Percentiles rank a stretch among this genome's conserved stretches.
These are phyloP conservation scores for Plantago ovata DNA, from an alignment of 257 asterid species.

Conservation along the genomic window DNA sequence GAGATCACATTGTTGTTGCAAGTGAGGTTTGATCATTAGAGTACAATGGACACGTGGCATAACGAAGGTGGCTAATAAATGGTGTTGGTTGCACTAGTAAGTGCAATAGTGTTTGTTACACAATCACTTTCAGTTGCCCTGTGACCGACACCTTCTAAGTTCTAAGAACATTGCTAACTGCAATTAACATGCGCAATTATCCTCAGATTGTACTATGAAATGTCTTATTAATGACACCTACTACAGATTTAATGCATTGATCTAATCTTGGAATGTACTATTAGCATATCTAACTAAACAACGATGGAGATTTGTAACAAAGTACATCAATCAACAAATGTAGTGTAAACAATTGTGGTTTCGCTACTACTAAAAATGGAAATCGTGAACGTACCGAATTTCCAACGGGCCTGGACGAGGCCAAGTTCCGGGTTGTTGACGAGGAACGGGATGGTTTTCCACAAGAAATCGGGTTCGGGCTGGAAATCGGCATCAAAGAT, in stretches of 20 bases:
- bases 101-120: conserved; percentile 19
- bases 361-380: background rate
- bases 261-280: background rate
- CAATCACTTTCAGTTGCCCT: conserved; percentile 19
- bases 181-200: conserved; percentile 16
- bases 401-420: conserved; percentile 96
- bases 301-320: background rate
- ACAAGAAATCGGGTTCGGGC: conserved; percentile 89
- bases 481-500: conserved; percentile 94
- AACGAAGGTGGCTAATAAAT: conserved; percentile 18
- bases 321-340: background rate
- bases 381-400: conserved; percentile 51
- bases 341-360: background rate
- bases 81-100: conserved; percentile 15
- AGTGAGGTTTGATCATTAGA: conserved; percentile 6
- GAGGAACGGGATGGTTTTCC: conserved; percentile 73
- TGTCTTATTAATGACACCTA: background rate
- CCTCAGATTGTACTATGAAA: background rate
- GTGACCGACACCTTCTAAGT: conserved; percentile 33
- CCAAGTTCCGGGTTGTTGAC: conserved; percentile 77
- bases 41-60: conserved; percentile 24
- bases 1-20: background rate
- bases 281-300: background rate
- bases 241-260: background rate
- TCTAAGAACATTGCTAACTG: conserved; percentile 11